These are phyloP conservation scores for Candida adriatica DNA, from an alignment of 805 yeast genomes.

Conservation along the genomic window DNA sequence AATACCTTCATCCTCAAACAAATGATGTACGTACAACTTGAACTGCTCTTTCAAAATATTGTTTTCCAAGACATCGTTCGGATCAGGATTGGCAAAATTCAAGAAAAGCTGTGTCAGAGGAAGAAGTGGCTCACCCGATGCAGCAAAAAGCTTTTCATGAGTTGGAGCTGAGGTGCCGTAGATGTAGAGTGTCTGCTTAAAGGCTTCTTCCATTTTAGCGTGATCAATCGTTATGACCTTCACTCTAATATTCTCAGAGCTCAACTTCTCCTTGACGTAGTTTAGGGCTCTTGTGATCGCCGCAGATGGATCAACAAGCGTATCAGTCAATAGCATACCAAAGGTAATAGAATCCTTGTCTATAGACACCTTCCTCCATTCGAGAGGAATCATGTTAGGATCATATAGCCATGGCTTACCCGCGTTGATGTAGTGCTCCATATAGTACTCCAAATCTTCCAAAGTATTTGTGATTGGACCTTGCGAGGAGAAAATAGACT, in stretches of 20 bases:
- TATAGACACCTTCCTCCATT: conserved; percentile 30
- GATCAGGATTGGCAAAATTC: conserved; percentile 48
- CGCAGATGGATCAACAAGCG: conserved; percentile 59
- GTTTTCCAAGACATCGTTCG: conserved; percentile 51
- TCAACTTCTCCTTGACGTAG: conserved; percentile 44
- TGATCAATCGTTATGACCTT: conserved; percentile 50
- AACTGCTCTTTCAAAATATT: conserved; percentile 52
- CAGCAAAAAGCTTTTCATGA: conserved; percentile 46
- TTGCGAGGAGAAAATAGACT: conserved; percentile 57
- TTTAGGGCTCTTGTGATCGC: conserved; percentile 53
- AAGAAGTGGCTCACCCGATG: conserved; percentile 64
- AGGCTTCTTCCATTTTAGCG: conserved; percentile 41
- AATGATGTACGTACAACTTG: conserved; percentile 48
- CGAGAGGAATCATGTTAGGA: conserved; percentile 28
- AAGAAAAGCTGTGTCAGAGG: conserved; percentile 60
- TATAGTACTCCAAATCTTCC: conserved; percentile 63
- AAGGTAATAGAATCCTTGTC: conserved; percentile 41
- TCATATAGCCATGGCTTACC: conserved; percentile 62
- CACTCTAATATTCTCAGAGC: conserved; percentile 32
- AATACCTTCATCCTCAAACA: conserved; percentile 45
- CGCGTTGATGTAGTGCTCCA: conserved; percentile 43
- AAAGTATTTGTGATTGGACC: conserved; percentile 64
- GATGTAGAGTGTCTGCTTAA: conserved; percentile 47
- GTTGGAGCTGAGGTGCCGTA: conserved; percentile 53
- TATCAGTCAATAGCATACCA: conserved; percentile 58